Evolutionary conservation across 495 filamentous ascomycete genomes (phyloP), one percentile per base, ranked within the genome.

Genomic region (Penicillium pulvis): DNA sequence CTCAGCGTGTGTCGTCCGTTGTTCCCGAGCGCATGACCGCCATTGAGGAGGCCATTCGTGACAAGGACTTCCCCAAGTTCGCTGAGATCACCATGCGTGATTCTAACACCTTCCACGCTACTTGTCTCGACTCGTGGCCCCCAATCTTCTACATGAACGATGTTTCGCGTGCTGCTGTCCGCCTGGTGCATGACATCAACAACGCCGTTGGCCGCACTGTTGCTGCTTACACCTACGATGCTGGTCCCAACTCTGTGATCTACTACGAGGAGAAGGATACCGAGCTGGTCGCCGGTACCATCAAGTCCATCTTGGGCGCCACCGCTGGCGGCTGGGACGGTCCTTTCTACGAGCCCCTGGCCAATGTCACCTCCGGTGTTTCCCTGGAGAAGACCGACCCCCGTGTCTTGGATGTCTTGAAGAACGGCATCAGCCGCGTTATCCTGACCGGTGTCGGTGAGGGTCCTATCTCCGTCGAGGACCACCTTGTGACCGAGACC

Each of bases 101-200:
- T 68, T 93, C 89, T 67, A 99, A 99, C 73, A 87, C 83, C 53
- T 99, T 99, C 85, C 94, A 99, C 71, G 91, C 94, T 16, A 90
- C 88, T 31, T 97, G 94, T 69, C 78, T 93, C 57, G 94, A 99
- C 76, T 97, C 95, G 0, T 89, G 89, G 71, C 94, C 94, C 50
- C 94, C 94, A 14, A 98, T 99, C 61, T 96, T 96, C 77, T 99
- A 99, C 77, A 83, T 98, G 80, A 99, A 98, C 68, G 94, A 98
- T 73, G 87, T 93, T 19, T 89, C 85, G 17, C 79, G 89, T 16
- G 91, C 92, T 8, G 91, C 92, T 11, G 90, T 99, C 49, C 79
- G 89, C 50, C 86, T 90, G 3, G 93, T 97, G 28, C 91, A 98
- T 76, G 85, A 84, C 42, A 89, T 98, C 74, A 99, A 99, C 72